Base-by-base conservation (phyloP, 2,329 filamentous ascomycete genomes). In the Fusarium verticillioides region DNA sequence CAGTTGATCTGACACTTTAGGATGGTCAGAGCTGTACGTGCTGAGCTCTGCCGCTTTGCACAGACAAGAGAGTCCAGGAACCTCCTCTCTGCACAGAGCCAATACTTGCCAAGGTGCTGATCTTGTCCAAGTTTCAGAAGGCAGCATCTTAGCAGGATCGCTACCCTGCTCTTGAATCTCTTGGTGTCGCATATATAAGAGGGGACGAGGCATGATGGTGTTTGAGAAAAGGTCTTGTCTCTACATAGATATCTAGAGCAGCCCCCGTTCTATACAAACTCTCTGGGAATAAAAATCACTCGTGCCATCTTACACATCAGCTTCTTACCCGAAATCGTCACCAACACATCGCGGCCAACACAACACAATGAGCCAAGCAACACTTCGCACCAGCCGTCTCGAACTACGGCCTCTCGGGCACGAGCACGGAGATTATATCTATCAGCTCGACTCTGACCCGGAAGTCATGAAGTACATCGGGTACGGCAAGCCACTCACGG, bases 391-490 rank as follows among this genome's bases (percentile, higher is more conserved):
- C 32, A 56, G 47, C 21, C 74, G 74, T 40, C 74, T 76, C 42
- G 60, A 70, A 43, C 39, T 76, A 30, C 44, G 60, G 32, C 74
- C 74, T 28, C 74, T 76, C 16, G 54, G 60, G n/a, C 50, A 57
- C 30, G 63, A 73, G 34, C 74, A 76, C 23, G 60, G 63, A 23
- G 71, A 76, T 42, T 70, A 63, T 34, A 34, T 76, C 36, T 76
- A 73, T 47, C 62, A 75, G 43, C 69, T 76, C 13, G 74, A 76
- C 56, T 66, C 74, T 7, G 52, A 73, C 32, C 63, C 74, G 4
- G 54, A 73, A 37, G 74, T 76, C 23, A 76, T 76, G 74, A 72
- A 68, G 39, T 73, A 76, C 39, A 76, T 76, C 21, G 74, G 74
- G 16, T 76, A 73, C 43, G 74, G 74, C 34, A 75, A 76, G 60